Conservation (phyloP, 495 filamentous ascomycete genomes). For the Penicillium desertorum region DNA sequence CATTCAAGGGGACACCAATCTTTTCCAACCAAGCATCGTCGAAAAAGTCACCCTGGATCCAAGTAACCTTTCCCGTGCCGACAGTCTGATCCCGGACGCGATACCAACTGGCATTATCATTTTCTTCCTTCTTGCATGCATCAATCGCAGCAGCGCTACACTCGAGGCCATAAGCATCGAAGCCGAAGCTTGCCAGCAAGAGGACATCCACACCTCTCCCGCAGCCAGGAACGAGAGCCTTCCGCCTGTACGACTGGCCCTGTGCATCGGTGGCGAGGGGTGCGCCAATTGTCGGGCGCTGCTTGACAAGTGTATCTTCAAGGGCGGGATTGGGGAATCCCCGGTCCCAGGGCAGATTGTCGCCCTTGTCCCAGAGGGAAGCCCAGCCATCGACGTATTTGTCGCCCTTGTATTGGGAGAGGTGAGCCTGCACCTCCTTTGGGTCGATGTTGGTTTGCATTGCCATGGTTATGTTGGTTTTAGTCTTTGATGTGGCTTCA, state of each 20-base stretch:
- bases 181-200: constrained; percentile 67
- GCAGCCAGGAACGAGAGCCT: constrained; percentile 68
- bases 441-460: constrained; percentile 20
- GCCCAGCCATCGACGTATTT: constrained; percentile 55
- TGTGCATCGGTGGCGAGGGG: constrained; percentile 31
- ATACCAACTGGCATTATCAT: constrained; percentile 44
- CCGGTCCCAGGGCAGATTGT: constrained; percentile 68
- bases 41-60: constrained; percentile 73
- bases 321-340: constrained; percentile 66
- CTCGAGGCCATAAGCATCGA: constrained; percentile 73
- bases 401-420: constrained; percentile 34
- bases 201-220: constrained; percentile 75
- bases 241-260: constrained; percentile 36
- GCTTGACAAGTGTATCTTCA: constrained; percentile 56
- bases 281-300: constrained; percentile 45
- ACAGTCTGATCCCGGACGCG: constrained; percentile 40
- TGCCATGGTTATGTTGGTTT: constrained; percentile 22
- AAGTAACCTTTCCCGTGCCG: constrained; percentile 56
- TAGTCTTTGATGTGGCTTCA: neutral
- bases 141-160: constrained; percentile 57
- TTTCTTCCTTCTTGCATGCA: constrained; percentile 50
- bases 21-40: constrained; percentile 56
- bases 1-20: constrained; percentile 44
- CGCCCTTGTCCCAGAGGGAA: constrained; percentile 59
- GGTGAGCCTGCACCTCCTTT: constrained; percentile 28